Evolutionary conservation across 805 yeast genomes (phyloP), one percentile per base, ranked within the genome.

Genomic region (Schwanniomyces occidentalis): DNA sequence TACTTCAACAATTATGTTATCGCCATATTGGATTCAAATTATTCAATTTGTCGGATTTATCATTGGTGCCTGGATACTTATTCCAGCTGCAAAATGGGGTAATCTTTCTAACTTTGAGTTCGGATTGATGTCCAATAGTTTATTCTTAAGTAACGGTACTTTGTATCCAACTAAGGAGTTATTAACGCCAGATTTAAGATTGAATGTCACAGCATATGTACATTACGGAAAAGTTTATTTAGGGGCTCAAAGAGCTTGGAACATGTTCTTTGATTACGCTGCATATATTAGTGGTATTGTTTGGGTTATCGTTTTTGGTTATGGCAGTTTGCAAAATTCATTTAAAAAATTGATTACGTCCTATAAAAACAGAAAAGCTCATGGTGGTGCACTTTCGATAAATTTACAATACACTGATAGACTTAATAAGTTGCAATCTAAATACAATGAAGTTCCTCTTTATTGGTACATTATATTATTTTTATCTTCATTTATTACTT

Each of bases 21-120:
- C 63, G 31, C 79, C 79, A 1, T 74, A 73, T 47, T 73, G 77
- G 78, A 69, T 75, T 12, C 75, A 70, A 34, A 67, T 66, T 12
- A 58, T 73, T 28, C 73, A 73, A 43, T 74, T 74, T 46, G 39
- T 56, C 6, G 78, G 73, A 1, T 74, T 71, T 57, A 66, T 58
- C 0, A 10, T 63, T 12, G 63, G 71, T n/a, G 73, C 76, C 15
- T 74, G 78, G 78, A 43, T 68, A 2, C 46, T 71, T 29, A 56
- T 74, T 21, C 80, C 80, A 0, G 46, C 68, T 17, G 74, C 63
- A 10, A 72, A 73, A 38, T 73, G 75, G 71, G 67, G 52, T n/a
- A 47, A 42, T 41, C 37, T 58, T 29, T 60, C 46, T 10, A 30
- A 45, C 1, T 63, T 50, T 40, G 51, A 54, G 31, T 35, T 49